Conservation (phyloP, 352 stramenopile species). For the Phytophthora tentaculata region DNA sequence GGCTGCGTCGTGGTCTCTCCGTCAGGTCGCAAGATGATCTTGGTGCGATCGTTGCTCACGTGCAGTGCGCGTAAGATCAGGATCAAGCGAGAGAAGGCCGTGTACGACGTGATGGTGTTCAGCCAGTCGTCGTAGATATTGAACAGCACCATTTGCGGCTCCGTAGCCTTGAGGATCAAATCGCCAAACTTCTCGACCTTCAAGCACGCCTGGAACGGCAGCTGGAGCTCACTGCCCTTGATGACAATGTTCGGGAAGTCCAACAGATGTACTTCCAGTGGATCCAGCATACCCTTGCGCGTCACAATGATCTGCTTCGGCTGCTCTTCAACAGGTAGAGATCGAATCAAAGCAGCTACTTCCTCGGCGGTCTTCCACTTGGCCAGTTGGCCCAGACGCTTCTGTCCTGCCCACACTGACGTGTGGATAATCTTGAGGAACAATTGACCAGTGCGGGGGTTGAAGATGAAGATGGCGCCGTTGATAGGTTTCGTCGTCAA, state of each 20-base stretch:
- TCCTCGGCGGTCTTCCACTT: constrained; percentile 99
- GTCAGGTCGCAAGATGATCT: constrained; percentile 98
- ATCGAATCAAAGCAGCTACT: constrained; percentile 99
- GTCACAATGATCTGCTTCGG: constrained; percentile 99
- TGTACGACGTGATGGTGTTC: constrained; percentile 99
- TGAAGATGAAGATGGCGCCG: constrained; percentile 99
- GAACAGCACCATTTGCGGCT: constrained; percentile 99
- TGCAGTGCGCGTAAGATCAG: constrained; percentile 98
- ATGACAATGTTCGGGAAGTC: constrained; percentile 99
- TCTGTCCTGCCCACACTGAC: constrained; percentile 99
- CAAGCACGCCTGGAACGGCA: constrained; percentile 99
- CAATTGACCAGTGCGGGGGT: constrained; percentile 98
- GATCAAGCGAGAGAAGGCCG: constrained; percentile 99
- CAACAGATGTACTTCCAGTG: constrained; percentile 98
- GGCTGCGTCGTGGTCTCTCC: constrained; percentile 98
- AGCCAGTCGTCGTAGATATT: constrained; percentile 99
- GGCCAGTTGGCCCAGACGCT: constrained; percentile 98
- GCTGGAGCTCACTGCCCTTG: constrained; percentile 98
- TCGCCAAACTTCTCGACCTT: constrained; percentile 99
- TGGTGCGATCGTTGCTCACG: constrained; percentile 96
- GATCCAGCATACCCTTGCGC: constrained; percentile 99
- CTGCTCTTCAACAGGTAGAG: constrained; percentile 99
- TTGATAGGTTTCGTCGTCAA: constrained; percentile 99
- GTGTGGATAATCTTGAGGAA: constrained; percentile 99
- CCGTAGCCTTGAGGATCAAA: constrained; percentile 98